Percentiles rank a stretch among this genome's conserved stretches.
phyloP scores from a whole-genome alignment of 2,329 filamentous ascomycete species.

The Davidsoniella eucalypti region DNA sequence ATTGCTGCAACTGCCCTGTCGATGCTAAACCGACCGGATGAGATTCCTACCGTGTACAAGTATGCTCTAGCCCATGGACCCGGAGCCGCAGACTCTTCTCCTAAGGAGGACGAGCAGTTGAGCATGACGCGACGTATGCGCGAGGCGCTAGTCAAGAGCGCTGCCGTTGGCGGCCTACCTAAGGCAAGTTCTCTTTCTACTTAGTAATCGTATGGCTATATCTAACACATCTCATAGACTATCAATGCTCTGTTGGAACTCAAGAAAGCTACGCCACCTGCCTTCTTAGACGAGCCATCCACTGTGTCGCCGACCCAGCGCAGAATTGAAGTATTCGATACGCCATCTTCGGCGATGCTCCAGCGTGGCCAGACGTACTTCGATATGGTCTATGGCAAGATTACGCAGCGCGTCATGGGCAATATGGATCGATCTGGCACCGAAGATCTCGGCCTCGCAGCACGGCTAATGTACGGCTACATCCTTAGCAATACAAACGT shows the following conservation, averaged over 20 bases:
- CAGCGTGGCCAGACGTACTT: constrained; percentile 31
- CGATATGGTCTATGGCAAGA: constrained; percentile 31
- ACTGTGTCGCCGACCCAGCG: constrained; percentile 24
- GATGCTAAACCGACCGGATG: constrained; percentile 31
- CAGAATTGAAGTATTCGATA: constrained; percentile 23
- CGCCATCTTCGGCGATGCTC: constrained; percentile 22
- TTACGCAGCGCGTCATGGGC: constrained; percentile 29
- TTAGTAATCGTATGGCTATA: not conserved
- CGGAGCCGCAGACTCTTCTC: constrained; percentile 15
- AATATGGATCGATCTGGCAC: constrained; percentile 33
- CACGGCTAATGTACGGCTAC: constrained; percentile 32
- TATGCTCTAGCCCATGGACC: constrained; percentile 23
- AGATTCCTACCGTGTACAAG: constrained; percentile 28
- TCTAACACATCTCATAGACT: constrained; percentile 18
- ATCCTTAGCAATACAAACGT: constrained; percentile 31
- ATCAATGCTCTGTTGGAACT: constrained; percentile 32
- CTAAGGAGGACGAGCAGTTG: constrained; percentile 23
- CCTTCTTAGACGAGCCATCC: constrained; percentile 25
- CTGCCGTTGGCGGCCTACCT: constrained; percentile 31
- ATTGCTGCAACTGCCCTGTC: constrained; percentile 29
- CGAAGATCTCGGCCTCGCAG: constrained; percentile 31
- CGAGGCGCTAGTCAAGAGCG: constrained; percentile 32
- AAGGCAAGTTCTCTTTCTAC: constrained; percentile 23
- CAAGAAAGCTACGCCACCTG: constrained; percentile 25
- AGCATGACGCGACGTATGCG: constrained; percentile 29